Evolutionary conservation across 306 rosid species (phyloP).

Genomic region (Abrus pulchellus): DNA sequence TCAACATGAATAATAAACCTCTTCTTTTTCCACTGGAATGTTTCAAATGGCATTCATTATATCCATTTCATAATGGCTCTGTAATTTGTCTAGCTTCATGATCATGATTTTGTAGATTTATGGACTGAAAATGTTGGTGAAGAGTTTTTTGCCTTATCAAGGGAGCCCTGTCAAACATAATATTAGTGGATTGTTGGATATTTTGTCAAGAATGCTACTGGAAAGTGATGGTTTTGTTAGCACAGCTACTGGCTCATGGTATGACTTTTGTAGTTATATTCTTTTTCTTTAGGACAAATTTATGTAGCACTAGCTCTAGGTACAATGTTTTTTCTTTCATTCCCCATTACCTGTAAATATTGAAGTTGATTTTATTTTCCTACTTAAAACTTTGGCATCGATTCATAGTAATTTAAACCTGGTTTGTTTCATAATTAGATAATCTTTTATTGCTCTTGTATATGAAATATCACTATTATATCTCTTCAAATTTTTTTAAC

Average conservation of each 20-base stretch:
- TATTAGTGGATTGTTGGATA: conserved; percentile 64
- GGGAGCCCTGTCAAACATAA: conserved; percentile 54
- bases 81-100: conserved; percentile 26
- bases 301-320: conserved; percentile 35
- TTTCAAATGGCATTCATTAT: conserved; percentile 21
- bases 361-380: conserved; percentile 5
- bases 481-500: conserved; percentile 17
- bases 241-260: conserved; percentile 50
- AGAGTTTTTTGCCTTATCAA: conserved; percentile 76
- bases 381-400: neutral
- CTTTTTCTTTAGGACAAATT: neutral
- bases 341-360: neutral
- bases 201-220: conserved; percentile 63
- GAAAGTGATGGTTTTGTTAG: conserved; percentile 54
- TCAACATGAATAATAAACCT: neutral
- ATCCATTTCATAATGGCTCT: conserved; percentile 25
- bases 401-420: neutral
- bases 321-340: conserved; percentile 18
- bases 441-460: conserved; percentile 3
- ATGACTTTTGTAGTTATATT: conserved; percentile 41
- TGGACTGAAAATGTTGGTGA: conserved; percentile 86
- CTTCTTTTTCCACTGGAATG: conserved; percentile 10
- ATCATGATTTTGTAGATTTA: conserved; percentile 69
- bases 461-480: conserved; percentile 19
- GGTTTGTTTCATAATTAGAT: neutral